Percentiles rank a stretch among this genome's conserved stretches.
Evolutionary conservation across 1,284 basidiomycete species (phyloP).

Genomic region (Mycosarcoma mackinlayi): DNA sequence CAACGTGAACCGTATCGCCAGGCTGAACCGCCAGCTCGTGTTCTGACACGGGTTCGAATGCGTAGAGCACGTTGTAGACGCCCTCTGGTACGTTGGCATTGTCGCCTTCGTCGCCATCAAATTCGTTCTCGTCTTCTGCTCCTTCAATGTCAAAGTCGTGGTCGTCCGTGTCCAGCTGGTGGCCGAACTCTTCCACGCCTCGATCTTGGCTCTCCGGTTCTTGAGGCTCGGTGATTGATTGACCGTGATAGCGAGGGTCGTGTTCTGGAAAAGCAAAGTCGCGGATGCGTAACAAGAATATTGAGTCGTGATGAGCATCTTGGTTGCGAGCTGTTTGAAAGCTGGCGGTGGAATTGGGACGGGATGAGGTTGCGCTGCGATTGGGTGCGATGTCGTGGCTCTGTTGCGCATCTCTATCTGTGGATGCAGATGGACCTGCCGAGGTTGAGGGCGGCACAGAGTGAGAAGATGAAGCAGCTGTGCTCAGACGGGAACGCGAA

Average conservation of each 20-base stretch:
- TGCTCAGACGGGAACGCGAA: constrained; percentile 25
- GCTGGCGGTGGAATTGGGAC: constrained; percentile 26
- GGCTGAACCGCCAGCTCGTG: constrained; percentile 49
- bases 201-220: background rate
- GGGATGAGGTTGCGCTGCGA: constrained; percentile 15
- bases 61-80: constrained; percentile 54
- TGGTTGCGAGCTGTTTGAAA: constrained; percentile 29
- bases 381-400: background rate
- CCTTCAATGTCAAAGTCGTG: constrained; percentile 40
- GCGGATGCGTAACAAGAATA: constrained; percentile 28
- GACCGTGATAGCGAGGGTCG: constrained; percentile 48
- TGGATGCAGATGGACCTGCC: background rate
- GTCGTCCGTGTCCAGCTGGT: constrained; percentile 15
- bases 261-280: constrained; percentile 50
- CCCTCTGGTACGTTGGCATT: constrained; percentile 35
- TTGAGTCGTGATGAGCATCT: background rate
- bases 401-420: constrained; percentile 1
- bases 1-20: constrained; percentile 44
- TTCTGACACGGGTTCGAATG: constrained; percentile 51
- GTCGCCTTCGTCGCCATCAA: constrained; percentile 44
- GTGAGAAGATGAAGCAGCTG: constrained; percentile 3
- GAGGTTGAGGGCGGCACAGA: background rate
- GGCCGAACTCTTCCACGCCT: constrained; percentile 12
- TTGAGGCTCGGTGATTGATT: constrained; percentile 8
- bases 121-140: constrained; percentile 45